A percentile compares a stretch with the other conserved stretches of the same genome.
Conservation (phyloP, 495 filamentous ascomycete genomes). For the Clavariopsis aquatica region DNA sequence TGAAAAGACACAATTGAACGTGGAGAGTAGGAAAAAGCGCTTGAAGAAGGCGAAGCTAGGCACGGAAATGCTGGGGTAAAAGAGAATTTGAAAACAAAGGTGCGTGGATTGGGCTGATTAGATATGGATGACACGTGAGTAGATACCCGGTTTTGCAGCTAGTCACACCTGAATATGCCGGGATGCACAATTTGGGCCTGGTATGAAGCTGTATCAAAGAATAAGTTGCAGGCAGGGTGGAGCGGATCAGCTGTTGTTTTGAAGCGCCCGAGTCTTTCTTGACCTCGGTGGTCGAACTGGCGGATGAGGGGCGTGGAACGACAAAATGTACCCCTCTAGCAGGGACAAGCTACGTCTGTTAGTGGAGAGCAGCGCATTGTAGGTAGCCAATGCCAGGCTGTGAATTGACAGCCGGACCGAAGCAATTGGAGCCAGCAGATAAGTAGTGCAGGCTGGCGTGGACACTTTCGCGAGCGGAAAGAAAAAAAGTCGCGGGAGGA, state of each 20-base stretch:
- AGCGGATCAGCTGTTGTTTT: constrained; percentile 4
- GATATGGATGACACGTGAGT: constrained; percentile 5
- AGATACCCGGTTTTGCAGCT: constrained; percentile 5
- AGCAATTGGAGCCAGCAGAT: constrained; percentile 27
- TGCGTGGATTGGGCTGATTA: background rate
- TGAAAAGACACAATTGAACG: background rate
- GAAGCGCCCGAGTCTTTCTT: background rate
- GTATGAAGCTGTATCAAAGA: constrained; percentile 1
- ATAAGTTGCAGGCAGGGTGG: constrained; percentile 6
- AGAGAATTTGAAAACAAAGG: background rate
- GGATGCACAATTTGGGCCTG: background rate
- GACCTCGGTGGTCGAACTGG: constrained; percentile 15
- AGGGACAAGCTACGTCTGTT: background rate
- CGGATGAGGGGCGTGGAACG: constrained; percentile 15
- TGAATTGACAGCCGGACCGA: constrained; percentile 10
- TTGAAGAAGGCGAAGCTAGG: background rate
- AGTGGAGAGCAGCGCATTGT: background rate
- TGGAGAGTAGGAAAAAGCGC: background rate
- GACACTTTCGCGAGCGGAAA: background rate
- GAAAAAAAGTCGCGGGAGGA: constrained; percentile 6
- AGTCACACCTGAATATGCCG: constrained; percentile 4
- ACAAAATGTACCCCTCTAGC: background rate
- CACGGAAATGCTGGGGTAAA: background rate
- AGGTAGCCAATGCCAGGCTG: constrained; percentile 22
- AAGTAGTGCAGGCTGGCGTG: constrained; percentile 15